Conservation (phyloP, 257 asterid genomes). For the Leonotis leonurus region DNA sequence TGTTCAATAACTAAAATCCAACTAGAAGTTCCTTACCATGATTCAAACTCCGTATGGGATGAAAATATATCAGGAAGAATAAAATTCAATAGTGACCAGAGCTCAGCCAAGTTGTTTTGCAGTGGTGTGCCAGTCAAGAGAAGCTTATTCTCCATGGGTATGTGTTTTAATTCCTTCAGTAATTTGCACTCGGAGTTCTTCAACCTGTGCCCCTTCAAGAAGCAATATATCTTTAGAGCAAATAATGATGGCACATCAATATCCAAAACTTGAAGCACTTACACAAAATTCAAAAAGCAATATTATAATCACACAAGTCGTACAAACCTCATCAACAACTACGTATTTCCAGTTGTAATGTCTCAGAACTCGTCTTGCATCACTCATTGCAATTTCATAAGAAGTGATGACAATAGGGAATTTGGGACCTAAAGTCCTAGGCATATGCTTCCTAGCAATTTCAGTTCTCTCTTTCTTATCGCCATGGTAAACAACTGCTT, state of each 20-base stretch:
- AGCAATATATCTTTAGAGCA: conserved; percentile 15
- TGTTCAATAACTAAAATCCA: background rate
- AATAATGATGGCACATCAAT: background rate
- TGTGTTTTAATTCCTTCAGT: conserved; percentile 55
- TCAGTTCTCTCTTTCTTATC: conserved; percentile 62
- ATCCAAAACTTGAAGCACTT: conserved; percentile 8
- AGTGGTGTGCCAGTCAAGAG: conserved; percentile 97
- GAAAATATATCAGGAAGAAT: conserved; percentile 98
- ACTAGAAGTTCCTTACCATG: conserved; percentile 55
- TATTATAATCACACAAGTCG: background rate
- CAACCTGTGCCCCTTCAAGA: conserved; percentile 87
- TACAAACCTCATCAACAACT: conserved; percentile 90
- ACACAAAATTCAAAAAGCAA: background rate
- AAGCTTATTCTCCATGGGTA: conserved; percentile 80
- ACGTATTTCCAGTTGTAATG: conserved; percentile 85
- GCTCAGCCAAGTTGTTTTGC: conserved; percentile 96
- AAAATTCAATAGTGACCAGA: conserved; percentile 94
- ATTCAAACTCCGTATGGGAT: conserved; percentile 86
- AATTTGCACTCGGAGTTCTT: conserved; percentile 84
- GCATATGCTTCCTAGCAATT: conserved; percentile 76
- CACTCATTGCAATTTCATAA: conserved; percentile 73
- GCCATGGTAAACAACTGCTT: conserved; percentile 84
- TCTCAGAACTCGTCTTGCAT: conserved; percentile 52
- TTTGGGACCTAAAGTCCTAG: conserved; percentile 66
- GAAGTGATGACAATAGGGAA: conserved; percentile 91